Base-by-base conservation (phyloP, 352 stramenopile genomes). In the Pythium vanterpoolii region DNA sequence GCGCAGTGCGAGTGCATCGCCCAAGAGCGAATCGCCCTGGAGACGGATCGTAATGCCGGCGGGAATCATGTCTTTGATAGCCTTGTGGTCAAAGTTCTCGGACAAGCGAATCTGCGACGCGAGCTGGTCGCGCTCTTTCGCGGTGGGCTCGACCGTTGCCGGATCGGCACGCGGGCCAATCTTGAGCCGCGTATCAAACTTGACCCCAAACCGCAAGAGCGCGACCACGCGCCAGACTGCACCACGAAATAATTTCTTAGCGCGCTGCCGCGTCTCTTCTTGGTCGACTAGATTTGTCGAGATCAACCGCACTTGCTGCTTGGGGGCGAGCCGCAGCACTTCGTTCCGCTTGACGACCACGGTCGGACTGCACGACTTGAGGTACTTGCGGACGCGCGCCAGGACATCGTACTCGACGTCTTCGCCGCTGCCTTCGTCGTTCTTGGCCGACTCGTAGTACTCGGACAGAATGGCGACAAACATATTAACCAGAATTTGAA, bases 51-150 rank as follows among this genome's bases (percentile, higher is more conserved):
- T 93, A 45, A 95, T 93, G 16, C 86, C 86, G 21, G 81, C 91
- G 4, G 86, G 86, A 51, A 95, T 89, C 80, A 95, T 92, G 49
- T 90, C 84, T 55, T 95, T 95, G 62, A 95, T 95, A 8, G 82
- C 90, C 62, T 91, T 89, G 78, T 95, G 86, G 54, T 95, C 84
- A 60, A 95, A 95, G 56, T 95, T 93, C 62, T 95, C 84, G 2
- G 84, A 95, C 27, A 95, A 56, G 1, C 80, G 80, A 42, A 95
- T 95, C 50, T 92, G 83, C 24, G 84, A 88, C 0, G 87, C 76
- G 16, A 85, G 63, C 26, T 73, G 62, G 14, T 84, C 75, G 30
- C 79, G 71, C 6, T 81, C 62, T 56, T 56, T 72, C 50, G 1
- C 23, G n/a, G 16, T 27, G 10, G 55, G 47, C 40, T 73, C 61